Conservation (phyloP, 2,329 filamentous ascomycete species). For the Diaporthe longicolla region DNA sequence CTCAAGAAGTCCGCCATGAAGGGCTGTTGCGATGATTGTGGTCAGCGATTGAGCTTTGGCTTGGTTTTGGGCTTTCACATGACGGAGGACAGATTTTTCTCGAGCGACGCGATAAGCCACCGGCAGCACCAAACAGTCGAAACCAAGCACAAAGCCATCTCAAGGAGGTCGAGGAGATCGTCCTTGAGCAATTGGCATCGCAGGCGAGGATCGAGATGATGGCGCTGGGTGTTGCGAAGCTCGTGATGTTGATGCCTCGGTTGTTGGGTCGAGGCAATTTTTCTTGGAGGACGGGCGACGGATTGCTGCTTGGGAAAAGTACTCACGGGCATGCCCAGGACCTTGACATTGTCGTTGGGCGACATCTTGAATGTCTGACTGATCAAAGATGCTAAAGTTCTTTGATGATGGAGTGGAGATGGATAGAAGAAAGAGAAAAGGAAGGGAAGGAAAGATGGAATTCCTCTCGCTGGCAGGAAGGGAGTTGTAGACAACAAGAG, state of each 20-base stretch:
- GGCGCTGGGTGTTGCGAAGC: conserved; percentile 21
- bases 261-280: conserved; percentile 27
- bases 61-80: conserved; percentile 39
- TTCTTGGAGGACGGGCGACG: conserved; percentile 5
- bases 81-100: conserved; percentile 35
- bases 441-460: conserved; percentile 57
- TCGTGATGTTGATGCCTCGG: conserved; percentile 30
- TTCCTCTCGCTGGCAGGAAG: conserved; percentile 45
- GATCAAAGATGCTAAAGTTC: conserved; percentile 56
- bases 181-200: conserved; percentile 8
- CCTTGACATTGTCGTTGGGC: conserved; percentile 67
- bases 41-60: conserved; percentile 35
- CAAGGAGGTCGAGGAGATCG: conserved; percentile 27
- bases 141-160: conserved; percentile 21
- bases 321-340: conserved; percentile 79
- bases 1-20: conserved; percentile 99
- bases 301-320: conserved; percentile 39
- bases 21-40: conserved; percentile 68
- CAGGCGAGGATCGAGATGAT: conserved; percentile 21
- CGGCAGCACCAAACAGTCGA: conserved; percentile 2
- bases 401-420: conserved; percentile 74
- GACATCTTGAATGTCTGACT: conserved; percentile 64
- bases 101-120: conserved; percentile 38
- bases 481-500: conserved; percentile 41
- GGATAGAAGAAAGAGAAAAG: conserved; percentile 53